Evolutionary conservation across 106 monocot genomes (phyloP), one percentile per base, ranked within the genome.

Genomic region (Allium fistulosum): DNA sequence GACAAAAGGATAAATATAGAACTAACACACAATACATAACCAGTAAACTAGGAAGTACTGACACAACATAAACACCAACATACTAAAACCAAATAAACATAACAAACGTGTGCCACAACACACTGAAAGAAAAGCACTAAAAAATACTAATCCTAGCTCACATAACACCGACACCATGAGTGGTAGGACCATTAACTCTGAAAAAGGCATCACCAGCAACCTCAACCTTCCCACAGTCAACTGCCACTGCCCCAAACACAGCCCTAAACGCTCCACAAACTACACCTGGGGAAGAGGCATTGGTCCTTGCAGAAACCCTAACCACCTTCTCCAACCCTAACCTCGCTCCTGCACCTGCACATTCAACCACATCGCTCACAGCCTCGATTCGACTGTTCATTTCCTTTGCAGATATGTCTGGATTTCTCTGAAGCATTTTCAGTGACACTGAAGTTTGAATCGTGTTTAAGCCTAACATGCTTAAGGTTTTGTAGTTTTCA

Each of bases 241-340:
- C 1, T 48, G 63, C 80, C 14, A 87, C 56, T 11, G 77, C 87
- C 15, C 87, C 87, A 49, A 80, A 74, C 4, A 87, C 65, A 9
- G 74, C 87, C 62, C 83, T 66, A 50, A 80, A 74, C 12, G 83
- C 87, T 7, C 68, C 74, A 53, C 83, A 87, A 11, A 87, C 70
- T n/a, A 83, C 77, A 10, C 67, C 4, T 7, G 83, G 67, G 11
- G 74, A 15, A 16, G 74, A 58, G 12, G 77, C 64, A 46, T 79
- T 75, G 16, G 87, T 87, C 66, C 59, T 72, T 22, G 77, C 51
- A 26, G 87, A 67, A 27, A 87, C 87, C 51, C 83, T 69, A 17
- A 87, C 72, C 4, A 87, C 58, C 47, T 16, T 61, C 15, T 76
- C 63, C 50, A 87, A 17, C 48, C 76, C 79, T 28, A 87, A 67